A percentile compares a stretch with the other conserved stretches of the same genome.
These are phyloP conservation scores for Penicillium simplicissimum DNA, from an alignment of 495 filamentous ascomycete genomes.

Conservation along the genomic window DNA sequence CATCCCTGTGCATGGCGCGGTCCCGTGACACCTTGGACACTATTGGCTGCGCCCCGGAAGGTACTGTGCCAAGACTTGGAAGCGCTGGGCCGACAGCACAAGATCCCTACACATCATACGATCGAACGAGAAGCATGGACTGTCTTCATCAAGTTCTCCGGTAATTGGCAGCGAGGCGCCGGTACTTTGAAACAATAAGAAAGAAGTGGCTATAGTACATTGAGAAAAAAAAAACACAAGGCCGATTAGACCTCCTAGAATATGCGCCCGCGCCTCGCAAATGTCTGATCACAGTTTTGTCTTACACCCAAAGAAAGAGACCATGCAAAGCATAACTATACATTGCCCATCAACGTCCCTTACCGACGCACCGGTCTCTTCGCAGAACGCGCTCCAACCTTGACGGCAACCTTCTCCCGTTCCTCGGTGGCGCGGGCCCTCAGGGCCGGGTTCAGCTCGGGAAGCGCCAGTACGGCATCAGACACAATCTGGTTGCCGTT, in stretches of 20 bases:
- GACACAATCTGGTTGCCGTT: slow-evolving; percentile 44
- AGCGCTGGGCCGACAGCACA: neutral
- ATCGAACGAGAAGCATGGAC: neutral
- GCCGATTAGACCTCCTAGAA: slow-evolving; percentile 34
- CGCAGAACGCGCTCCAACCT: slow-evolving; percentile 26
- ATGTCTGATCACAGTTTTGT: slow-evolving; percentile 33
- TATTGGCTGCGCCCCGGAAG: neutral
- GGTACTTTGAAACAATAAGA: slow-evolving; percentile 27
- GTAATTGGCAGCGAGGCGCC: slow-evolving; percentile 26
- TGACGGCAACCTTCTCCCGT: slow-evolving; percentile 43
- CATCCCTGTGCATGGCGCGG: neutral
- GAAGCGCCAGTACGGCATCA: slow-evolving; percentile 34
- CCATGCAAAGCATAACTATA: slow-evolving; percentile 30
- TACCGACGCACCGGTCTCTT: slow-evolving; percentile 33
- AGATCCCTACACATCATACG: neutral
- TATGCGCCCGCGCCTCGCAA: slow-evolving; percentile 43
- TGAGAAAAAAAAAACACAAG: slow-evolving; percentile 35
- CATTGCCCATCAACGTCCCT: slow-evolving; percentile 22
- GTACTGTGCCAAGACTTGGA: neutral
- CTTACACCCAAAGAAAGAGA: slow-evolving; percentile 28
- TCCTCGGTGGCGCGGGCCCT: slow-evolving; percentile 35
- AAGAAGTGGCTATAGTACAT: slow-evolving; percentile 43
- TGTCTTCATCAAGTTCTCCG: neutral
- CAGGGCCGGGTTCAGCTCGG: slow-evolving; percentile 39
- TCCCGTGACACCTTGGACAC: neutral